Evolutionary conservation across 192 early-diverging fungal genomes (phyloP).

Genomic region (Coemansia javaensis): DNA sequence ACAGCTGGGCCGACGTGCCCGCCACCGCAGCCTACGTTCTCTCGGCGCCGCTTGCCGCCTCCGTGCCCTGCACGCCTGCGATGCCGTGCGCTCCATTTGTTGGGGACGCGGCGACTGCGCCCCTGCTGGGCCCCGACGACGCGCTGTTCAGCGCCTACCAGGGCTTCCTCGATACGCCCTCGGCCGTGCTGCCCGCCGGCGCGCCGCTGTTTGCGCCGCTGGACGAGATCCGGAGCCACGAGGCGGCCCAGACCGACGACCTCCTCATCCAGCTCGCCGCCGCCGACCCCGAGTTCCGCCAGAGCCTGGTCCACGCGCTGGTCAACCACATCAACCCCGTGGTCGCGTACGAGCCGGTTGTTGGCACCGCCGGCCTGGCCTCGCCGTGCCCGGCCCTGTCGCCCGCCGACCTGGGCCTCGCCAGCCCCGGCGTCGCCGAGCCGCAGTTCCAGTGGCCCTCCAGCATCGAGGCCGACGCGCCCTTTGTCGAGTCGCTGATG

Average conservation of each 20-base stretch:
- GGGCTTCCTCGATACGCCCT: conserved; percentile 38
- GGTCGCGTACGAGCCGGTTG: conserved; percentile 26
- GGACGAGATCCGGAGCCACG: conserved; percentile 32
- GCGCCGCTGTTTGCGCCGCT: conserved; percentile 44
- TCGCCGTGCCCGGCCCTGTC: not conserved
- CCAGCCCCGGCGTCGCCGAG: too few species aligned
- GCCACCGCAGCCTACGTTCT: not conserved
- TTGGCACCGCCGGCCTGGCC: not conserved
- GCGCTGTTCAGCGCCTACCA: conserved; percentile 31
- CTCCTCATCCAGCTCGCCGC: conserved; percentile 26
- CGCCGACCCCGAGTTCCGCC: conserved; percentile 24
- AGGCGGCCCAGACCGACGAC: conserved; percentile 4
- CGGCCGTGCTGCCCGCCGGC: conserved; percentile 6
- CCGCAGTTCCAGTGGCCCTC: too few species aligned
- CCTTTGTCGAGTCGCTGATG: conserved; percentile 38
- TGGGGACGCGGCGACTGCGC: conserved; percentile 12
- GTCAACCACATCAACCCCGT: conserved; percentile 37
- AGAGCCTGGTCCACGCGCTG: conserved; percentile 43
- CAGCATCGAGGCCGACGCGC: conserved; percentile 11
- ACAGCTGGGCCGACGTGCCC: too few species aligned
- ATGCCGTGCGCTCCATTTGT: not conserved
- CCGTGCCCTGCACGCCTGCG: conserved; percentile 20
- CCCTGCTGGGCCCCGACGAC: conserved; percentile 9
- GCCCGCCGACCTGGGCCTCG: not conserved
- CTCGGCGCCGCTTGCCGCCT: conserved; percentile 7